Conservation (phyloP, 495 filamentous ascomycete genomes). For the Penicillium silybi region DNA sequence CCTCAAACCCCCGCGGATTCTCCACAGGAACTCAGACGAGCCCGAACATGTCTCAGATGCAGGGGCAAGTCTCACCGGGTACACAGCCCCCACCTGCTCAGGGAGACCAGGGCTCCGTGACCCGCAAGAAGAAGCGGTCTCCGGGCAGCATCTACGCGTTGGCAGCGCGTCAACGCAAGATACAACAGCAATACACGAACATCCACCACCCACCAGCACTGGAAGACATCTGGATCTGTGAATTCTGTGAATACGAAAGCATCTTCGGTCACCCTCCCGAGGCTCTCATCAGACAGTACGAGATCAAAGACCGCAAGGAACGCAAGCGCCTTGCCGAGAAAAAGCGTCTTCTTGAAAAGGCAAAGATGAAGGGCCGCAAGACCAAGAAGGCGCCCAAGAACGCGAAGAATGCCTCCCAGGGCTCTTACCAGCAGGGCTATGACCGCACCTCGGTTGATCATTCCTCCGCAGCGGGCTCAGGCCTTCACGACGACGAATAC, state of each 20-base stretch:
- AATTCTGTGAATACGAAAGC: constrained; percentile 84
- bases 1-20: constrained; percentile 35
- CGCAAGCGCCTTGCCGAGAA: constrained; percentile 79
- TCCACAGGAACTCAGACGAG: constrained; percentile 61
- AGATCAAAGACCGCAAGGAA: constrained; percentile 87
- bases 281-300: constrained; percentile 85
- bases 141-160: constrained; percentile 56
- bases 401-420: constrained; percentile 50
- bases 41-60: constrained; percentile 43
- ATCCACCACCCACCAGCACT: constrained; percentile 67
- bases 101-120: constrained; percentile 31
- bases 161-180: constrained; percentile 63
- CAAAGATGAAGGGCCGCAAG: constrained; percentile 92
- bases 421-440: constrained; percentile 42
- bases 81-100: constrained; percentile 37
- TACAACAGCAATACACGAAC: constrained; percentile 69
- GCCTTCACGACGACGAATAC: constrained; percentile 51
- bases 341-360: constrained; percentile 81
- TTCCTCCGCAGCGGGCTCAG: constrained; percentile 39
- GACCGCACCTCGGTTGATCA: constrained; percentile 46
- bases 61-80: constrained; percentile 22
- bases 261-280: constrained; percentile 80
- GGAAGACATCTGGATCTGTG: constrained; percentile 90
- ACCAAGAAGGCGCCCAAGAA: constrained; percentile 68
- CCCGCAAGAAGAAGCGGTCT: constrained; percentile 55